Evolutionary conservation across 1,284 basidiomycete species (phyloP).

Genomic region (Papiliotrema fonsecae): DNA sequence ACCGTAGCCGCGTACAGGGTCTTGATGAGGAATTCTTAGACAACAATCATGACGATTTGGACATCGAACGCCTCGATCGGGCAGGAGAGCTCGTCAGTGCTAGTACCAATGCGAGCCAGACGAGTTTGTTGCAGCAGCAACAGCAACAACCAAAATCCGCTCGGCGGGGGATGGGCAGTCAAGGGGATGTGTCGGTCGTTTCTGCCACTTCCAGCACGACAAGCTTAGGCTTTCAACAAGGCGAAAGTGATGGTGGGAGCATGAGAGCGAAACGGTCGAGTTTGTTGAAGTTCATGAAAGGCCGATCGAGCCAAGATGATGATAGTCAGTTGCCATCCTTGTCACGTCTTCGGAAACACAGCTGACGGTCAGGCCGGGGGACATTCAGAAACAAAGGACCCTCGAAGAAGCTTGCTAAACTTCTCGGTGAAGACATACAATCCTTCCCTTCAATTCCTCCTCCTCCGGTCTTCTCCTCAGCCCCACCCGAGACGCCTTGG

Average conservation of each 20-base stretch:
- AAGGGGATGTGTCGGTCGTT: background rate
- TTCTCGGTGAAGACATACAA: constrained; percentile 65
- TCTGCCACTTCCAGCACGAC: constrained; percentile 35
- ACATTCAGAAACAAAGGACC: background rate
- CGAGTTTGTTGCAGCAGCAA: constrained; percentile 15
- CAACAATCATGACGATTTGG: constrained; percentile 12
- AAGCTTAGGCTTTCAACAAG: constrained; percentile 31
- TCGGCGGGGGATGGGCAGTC: no score
- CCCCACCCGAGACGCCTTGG: constrained; percentile 60
- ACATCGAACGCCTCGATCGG: constrained; percentile 17
- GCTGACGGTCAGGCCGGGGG: background rate
- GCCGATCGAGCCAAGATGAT: constrained; percentile 29
- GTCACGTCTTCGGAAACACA: background rate
- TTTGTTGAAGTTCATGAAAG: constrained; percentile 36
- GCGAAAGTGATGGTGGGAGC: constrained; percentile 25
- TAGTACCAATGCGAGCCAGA: constrained; percentile 17
- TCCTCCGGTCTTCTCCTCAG: background rate
- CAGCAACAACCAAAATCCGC: background rate
- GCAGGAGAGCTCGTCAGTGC: constrained; percentile 16
- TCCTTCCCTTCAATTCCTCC: constrained; percentile 1
- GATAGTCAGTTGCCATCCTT: constrained; percentile 16
- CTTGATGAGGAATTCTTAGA: constrained; percentile 41
- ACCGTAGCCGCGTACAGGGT: constrained; percentile 12
- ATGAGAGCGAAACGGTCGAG: constrained; percentile 32
- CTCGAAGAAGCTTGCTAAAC: constrained; percentile 60